phyloP scores from a whole-genome alignment of 768 basidiomycete species.

The Megacollybia marginata region DNA sequence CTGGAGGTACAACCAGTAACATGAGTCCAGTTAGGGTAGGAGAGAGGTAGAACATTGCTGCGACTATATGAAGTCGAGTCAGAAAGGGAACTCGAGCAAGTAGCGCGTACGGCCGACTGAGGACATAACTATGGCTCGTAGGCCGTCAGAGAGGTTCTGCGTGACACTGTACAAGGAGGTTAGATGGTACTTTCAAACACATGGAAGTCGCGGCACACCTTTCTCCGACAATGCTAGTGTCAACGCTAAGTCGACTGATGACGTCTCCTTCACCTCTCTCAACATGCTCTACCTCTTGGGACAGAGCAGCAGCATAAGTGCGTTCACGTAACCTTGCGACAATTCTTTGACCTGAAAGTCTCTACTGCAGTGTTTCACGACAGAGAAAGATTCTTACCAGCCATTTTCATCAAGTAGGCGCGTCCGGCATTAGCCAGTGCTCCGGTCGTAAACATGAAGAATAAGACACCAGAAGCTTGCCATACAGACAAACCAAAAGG shows the following conservation, averaged over 20 bases:
- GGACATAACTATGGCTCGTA: constrained; percentile 85
- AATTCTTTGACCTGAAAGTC: constrained; percentile 69
- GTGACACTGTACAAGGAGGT: constrained; percentile 43
- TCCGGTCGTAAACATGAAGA: constrained; percentile 78
- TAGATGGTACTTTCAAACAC: background rate
- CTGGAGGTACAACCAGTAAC: constrained; percentile 86
- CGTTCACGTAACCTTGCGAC: constrained; percentile 79
- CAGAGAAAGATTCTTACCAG: constrained; percentile 38
- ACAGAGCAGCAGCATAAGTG: constrained; percentile 76
- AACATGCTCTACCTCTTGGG: constrained; percentile 89
- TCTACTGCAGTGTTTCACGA: background rate
- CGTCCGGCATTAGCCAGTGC: constrained; percentile 82
- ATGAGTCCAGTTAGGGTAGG: constrained; percentile 85
- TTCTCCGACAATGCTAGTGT: constrained; percentile 91
- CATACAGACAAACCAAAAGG: constrained; percentile 75
- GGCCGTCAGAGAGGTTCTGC: constrained; percentile 73
- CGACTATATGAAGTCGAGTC: constrained; percentile 41
- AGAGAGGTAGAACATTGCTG: constrained; percentile 92
- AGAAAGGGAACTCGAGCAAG: background rate
- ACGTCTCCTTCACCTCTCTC: constrained; percentile 93
- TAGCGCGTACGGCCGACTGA: constrained; percentile 76
- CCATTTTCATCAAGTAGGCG: constrained; percentile 77
- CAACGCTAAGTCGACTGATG: constrained; percentile 81
- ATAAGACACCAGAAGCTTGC: constrained; percentile 68
- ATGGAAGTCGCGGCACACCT: constrained; percentile 38